Base-by-base conservation (phyloP, 257 asterid species). In the Anisodus tanguticus region DNA sequence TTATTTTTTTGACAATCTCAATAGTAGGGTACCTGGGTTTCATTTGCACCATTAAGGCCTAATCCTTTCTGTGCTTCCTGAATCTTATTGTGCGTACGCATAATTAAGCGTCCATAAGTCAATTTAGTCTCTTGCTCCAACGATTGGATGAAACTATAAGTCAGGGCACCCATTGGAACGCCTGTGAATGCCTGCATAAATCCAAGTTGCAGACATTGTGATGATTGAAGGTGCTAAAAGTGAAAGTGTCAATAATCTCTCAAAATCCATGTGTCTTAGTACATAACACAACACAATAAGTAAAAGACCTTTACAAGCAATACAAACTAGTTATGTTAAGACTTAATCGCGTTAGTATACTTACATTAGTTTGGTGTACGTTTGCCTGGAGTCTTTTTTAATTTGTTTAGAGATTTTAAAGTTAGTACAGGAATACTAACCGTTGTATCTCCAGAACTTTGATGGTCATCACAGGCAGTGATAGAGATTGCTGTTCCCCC, bases 381-480 rank as follows among this genome's bases (percentile, higher is more conserved):
- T 72, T 72, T 45, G 8, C 57, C 37, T 8, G 39, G 57, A 11
- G 60, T 74, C 43, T 54, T 8, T 19, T 41, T 10, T 12, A 16
- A 17, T 59, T 57, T 57, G 19, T 41, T 41, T 5, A 37, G 49
- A 67, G 80, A 47, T 47, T 47, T 35, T 47, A 72, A 19, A n/a
- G 80, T 47, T 26, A n/a, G 17, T 72, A 19, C 5, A 72, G 9
- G 70, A 60, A 19, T 60, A 86, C 88, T 60, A 85, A 94, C 98
- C 86, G 95, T 90, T n/a, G 98, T 91, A 85, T 93, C 97, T 87
- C 92, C 97, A 45, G 97, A 87, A 89, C 85, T 93, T 84, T 95
- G 94, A 92, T 93, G 87, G 86, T 95, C 98, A 77, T 92, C 97
- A 60, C 98, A 95, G 67, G 98, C 97, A 79, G 97, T 89, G 83